Conservation (phyloP, 2,329 filamentous ascomycete species). For the Cytospora piceicola region DNA sequence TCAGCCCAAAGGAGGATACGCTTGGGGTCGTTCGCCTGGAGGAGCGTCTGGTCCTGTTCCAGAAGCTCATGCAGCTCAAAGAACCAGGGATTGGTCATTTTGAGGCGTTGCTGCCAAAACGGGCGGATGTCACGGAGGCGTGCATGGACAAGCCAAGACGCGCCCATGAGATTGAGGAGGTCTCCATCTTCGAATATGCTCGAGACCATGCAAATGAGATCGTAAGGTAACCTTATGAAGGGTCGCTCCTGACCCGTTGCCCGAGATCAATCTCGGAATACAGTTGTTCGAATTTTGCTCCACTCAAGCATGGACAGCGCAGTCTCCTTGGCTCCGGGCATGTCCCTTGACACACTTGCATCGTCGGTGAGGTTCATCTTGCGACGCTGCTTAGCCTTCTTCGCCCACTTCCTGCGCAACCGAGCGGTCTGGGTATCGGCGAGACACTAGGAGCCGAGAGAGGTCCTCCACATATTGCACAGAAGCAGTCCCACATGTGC, state of each 20-base stretch:
- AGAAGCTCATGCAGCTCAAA: slow-evolving; percentile 12
- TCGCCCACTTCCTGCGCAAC: slow-evolving; percentile 1
- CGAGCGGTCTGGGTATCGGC: slow-evolving; percentile 10
- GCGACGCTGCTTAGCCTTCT: neutral
- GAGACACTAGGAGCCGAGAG: neutral
- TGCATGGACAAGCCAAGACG: slow-evolving; percentile 15
- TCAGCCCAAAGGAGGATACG: slow-evolving; percentile 6
- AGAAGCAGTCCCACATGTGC: slow-evolving; percentile 10
- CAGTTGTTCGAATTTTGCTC: neutral
- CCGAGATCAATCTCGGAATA: neutral
- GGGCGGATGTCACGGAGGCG: slow-evolving; percentile 4
- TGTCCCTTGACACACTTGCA: neutral
- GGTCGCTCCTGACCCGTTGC: slow-evolving; percentile 2
- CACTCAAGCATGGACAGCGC: slow-evolving; percentile 2
- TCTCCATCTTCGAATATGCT: neutral
- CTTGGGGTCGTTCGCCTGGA: neutral
- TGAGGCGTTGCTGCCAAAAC: slow-evolving; percentile 14
- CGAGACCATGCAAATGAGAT: neutral
- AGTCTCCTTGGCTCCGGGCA: neutral
- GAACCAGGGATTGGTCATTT: slow-evolving; percentile 10
- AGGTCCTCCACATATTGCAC: slow-evolving; percentile 22
- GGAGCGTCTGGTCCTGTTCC: neutral
- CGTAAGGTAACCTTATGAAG: slow-evolving; percentile 8
- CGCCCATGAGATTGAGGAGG: slow-evolving; percentile 4
- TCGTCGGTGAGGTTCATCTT: too few relatives aligned